These are phyloP conservation scores for Agaricus sinodeliciosus DNA, from an alignment of 768 basidiomycete genomes.

Conservation along the genomic window DNA sequence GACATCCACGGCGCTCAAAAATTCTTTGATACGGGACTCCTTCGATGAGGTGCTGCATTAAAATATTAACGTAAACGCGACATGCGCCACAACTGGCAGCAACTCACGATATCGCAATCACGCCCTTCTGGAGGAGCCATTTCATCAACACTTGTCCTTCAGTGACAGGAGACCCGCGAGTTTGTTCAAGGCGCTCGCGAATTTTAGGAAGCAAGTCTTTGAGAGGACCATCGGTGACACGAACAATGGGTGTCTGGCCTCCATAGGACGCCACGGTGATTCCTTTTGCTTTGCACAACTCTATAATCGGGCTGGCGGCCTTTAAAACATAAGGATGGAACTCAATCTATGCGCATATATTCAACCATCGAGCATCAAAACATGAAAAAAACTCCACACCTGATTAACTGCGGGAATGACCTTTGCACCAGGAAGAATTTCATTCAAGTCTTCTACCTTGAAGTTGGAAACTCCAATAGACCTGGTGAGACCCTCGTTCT, in stretches of 20 bases:
- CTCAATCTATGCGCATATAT: slow-evolving; percentile 38
- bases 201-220: slow-evolving; percentile 47
- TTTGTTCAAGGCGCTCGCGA: slow-evolving; percentile 41
- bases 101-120: slow-evolving; percentile 59
- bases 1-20: slow-evolving; percentile 29
- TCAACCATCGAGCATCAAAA: neutral
- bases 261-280: slow-evolving; percentile 66
- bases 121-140: slow-evolving; percentile 60
- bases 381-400: slow-evolving; percentile 24
- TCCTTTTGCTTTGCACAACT: slow-evolving; percentile 45
- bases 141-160: slow-evolving; percentile 60
- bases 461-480: slow-evolving; percentile 74
- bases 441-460: slow-evolving; percentile 44
- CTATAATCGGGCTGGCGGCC: slow-evolving; percentile 47
- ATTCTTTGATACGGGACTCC: slow-evolving; percentile 38
- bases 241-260: slow-evolving; percentile 40
- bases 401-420: slow-evolving; percentile 67
- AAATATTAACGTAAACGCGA: neutral
- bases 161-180: slow-evolving; percentile 34
- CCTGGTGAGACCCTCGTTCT: slow-evolving; percentile 37
- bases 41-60: slow-evolving; percentile 40
- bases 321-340: slow-evolving; percentile 70
- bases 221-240: slow-evolving; percentile 48
- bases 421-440: slow-evolving; percentile 41
- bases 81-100: neutral